A percentile compares a stretch with the other conserved stretches of the same genome.
Evolutionary conservation across 371 early-diverging fungal species (phyloP).

Genomic region (Mycotypha africana): DNA sequence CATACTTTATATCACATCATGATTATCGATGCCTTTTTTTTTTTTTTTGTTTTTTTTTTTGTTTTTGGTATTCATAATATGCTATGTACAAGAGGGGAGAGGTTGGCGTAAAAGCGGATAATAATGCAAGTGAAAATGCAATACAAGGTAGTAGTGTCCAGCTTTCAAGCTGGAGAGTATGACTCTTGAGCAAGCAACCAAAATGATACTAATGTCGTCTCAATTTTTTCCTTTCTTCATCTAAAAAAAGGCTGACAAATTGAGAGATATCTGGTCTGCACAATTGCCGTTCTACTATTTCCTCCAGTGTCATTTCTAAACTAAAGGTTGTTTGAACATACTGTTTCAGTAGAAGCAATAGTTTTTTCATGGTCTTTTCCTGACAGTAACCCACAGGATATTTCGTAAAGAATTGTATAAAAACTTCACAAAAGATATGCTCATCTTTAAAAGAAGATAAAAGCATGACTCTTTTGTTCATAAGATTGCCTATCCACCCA

Average conservation of each 20-base stretch:
- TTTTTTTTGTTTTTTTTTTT: too few species aligned
- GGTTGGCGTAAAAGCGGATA: too few species aligned
- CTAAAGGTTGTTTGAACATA: slow-evolving; percentile 9
- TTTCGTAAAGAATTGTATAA: slow-evolving; percentile 16
- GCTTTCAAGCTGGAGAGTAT: too few species aligned
- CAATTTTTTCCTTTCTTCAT: not conserved
- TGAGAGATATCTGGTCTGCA: slow-evolving; percentile 12
- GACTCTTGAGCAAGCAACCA: too few species aligned
- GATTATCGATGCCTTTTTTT: too few species aligned
- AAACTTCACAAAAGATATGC: slow-evolving; percentile 11
- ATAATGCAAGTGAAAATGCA: too few species aligned
- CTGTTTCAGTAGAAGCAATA: slow-evolving; percentile 1
- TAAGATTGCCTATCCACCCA: too few species aligned
- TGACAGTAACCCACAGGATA: slow-evolving; percentile 19
- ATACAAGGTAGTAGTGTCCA: too few species aligned
- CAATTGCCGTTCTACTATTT: slow-evolving; percentile 8
- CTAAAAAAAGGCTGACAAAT: slow-evolving; percentile 7
- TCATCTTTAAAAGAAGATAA: not conserved
- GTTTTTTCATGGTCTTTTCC: slow-evolving; percentile 4
- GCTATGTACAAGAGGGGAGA: too few species aligned
- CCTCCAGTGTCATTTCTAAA: slow-evolving; percentile 7
- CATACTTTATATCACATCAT: too few species aligned
- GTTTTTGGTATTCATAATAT: too few species aligned
- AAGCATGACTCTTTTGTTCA: not conserved
- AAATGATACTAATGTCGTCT: too few species aligned